phyloP scores from a whole-genome alignment of 306 rosid species.

The Vachellia collinsii region DNA sequence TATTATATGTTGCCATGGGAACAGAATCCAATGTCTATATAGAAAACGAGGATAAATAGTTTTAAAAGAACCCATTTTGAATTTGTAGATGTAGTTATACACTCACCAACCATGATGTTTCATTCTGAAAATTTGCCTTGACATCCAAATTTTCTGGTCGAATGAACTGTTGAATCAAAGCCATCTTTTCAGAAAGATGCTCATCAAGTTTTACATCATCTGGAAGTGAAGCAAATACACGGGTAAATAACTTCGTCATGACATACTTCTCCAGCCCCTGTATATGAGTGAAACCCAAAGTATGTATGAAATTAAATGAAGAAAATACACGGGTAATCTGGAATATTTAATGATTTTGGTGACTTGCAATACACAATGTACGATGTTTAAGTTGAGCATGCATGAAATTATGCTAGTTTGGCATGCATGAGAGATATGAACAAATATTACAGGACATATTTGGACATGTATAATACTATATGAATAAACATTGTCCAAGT shows the following conservation, averaged over 20 bases:
- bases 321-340: too few species aligned
- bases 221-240: constrained; percentile 88
- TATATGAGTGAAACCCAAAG: constrained; percentile 36
- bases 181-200: constrained; percentile 78
- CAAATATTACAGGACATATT: too few species aligned
- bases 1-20: constrained; percentile 11
- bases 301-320: background rate
- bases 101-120: constrained; percentile 98
- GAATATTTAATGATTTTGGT: too few species aligned
- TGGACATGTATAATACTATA: too few species aligned
- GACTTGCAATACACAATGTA: too few species aligned
- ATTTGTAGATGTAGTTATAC: constrained; percentile 27
- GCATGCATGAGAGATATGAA: too few species aligned
- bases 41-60: background rate
- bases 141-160: constrained; percentile 96
- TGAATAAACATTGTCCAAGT: too few species aligned
- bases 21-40: constrained; percentile 7
- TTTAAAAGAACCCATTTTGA: constrained; percentile 7
- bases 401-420: too few species aligned
- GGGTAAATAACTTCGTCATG: constrained; percentile 94
- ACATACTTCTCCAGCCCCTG: constrained; percentile 99
- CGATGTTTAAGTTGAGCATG: too few species aligned
- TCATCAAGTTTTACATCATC: constrained; percentile 86
- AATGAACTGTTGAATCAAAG: constrained; percentile 87
- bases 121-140: constrained; percentile 78